A percentile compares a stretch with the other conserved stretches of the same genome.
Conservation (phyloP, 352 stramenopile species). For the Pythium aphanidermatum region DNA sequence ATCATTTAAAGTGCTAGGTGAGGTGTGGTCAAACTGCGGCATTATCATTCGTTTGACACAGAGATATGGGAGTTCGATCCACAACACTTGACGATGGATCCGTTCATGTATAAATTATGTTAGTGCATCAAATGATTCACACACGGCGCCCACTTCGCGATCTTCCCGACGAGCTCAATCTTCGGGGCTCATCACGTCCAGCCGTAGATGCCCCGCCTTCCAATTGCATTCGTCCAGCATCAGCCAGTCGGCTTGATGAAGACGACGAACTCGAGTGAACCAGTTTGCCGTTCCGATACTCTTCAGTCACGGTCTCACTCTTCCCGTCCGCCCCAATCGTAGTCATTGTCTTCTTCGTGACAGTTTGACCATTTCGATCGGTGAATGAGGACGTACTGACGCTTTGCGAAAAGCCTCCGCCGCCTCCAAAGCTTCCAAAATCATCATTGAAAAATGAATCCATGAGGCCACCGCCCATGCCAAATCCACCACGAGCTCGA, state of each 20-base stretch:
- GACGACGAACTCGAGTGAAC: constrained; percentile 43
- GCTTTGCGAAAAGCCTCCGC: constrained; percentile 38
- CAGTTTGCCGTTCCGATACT: constrained; percentile 64
- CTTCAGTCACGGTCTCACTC: constrained; percentile 55
- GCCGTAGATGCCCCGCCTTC: constrained; percentile 13
- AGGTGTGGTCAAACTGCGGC: too few relatives aligned
- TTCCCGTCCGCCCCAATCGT: constrained; percentile 43
- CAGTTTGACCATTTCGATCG: constrained; percentile 56
- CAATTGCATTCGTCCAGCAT: constrained; percentile 58
- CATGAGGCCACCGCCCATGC: constrained; percentile 35
- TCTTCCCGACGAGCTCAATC: too few relatives aligned
- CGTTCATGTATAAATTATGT: too few relatives aligned
- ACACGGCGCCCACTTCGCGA: too few relatives aligned
- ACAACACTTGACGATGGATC: too few relatives aligned
- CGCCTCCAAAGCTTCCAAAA: constrained; percentile 9
- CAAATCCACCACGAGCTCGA: constrained; percentile 22
- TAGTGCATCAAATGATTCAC: too few relatives aligned
- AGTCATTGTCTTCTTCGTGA: constrained; percentile 75
- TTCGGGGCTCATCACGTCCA: neutral
- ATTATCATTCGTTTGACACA: too few relatives aligned
- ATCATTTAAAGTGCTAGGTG: too few relatives aligned
- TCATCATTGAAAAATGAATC: constrained; percentile 41
- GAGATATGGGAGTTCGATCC: too few relatives aligned
- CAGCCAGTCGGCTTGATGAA: constrained; percentile 33
- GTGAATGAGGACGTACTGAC: constrained; percentile 64